phyloP scores from a whole-genome alignment of 2,329 filamentous ascomycete species.

The Sporothrix curviconia region DNA sequence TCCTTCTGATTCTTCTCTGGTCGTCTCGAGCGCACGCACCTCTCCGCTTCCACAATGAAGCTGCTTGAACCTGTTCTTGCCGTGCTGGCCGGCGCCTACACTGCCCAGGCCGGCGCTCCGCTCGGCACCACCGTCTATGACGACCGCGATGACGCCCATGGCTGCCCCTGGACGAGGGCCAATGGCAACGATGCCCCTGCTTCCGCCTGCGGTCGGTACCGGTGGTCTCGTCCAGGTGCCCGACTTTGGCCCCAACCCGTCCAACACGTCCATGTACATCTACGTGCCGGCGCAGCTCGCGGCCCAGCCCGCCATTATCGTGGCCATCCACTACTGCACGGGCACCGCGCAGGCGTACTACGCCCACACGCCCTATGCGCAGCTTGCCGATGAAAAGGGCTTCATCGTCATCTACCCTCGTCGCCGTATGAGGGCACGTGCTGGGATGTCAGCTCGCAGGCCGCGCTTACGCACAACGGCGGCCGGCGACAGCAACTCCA shows the following conservation, averaged over 20 bases:
- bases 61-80: not conserved
- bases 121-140: constrained; percentile 17
- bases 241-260: constrained; percentile 36
- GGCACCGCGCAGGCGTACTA: constrained; percentile 45
- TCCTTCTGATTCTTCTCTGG: too few species aligned
- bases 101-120: constrained; percentile 15
- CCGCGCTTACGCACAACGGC: constrained; percentile 47
- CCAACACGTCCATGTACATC: constrained; percentile 40
- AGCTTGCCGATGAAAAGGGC: constrained; percentile 34
- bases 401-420: constrained; percentile 50
- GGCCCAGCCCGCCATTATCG: constrained; percentile 39
- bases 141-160: constrained; percentile 19
- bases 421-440: constrained; percentile 46
- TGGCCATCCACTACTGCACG: constrained; percentile 49
- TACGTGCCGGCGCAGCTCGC: constrained; percentile 32
- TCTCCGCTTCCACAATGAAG: not conserved
- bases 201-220: too few species aligned
- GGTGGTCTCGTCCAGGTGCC: constrained; percentile 14
- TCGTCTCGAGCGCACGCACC: not conserved
- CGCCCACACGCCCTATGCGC: constrained; percentile 41
- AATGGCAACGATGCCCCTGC: too few species aligned
- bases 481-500: constrained; percentile 50
- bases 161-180: constrained; percentile 21
- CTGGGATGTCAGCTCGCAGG: constrained; percentile 51
- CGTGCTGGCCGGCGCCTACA: constrained; percentile 10